Conservation (phyloP, 495 filamentous ascomycete genomes). For the Neohortaea acidophila region DNA sequence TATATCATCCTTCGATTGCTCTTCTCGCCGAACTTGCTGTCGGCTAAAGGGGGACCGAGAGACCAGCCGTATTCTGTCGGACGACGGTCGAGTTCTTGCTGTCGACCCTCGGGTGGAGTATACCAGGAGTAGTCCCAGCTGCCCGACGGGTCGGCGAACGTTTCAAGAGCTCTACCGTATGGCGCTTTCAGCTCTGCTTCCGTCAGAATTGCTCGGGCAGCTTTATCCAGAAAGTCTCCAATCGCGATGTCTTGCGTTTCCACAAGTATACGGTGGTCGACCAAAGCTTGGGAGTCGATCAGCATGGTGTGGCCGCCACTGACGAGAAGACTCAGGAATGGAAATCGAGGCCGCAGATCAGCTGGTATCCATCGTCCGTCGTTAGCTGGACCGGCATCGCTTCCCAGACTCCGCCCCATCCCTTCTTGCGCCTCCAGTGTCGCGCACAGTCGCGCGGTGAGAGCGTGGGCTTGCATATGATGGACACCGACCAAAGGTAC, state of each 20-base stretch:
- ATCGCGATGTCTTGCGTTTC: slow-evolving; percentile 59
- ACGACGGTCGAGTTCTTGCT: slow-evolving; percentile 35
- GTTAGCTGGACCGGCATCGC: slow-evolving; percentile 1
- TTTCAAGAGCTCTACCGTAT: slow-evolving; percentile 62
- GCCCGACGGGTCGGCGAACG: slow-evolving; percentile 55
- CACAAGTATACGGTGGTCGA: slow-evolving; percentile 56
- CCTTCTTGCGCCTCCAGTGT: slow-evolving; percentile 31
- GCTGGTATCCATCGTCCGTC: background rate
- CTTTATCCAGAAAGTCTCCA: slow-evolving; percentile 75
- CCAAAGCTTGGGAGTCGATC: slow-evolving; percentile 49
- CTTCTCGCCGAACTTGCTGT: slow-evolving; percentile 26
- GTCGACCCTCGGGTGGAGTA: slow-evolving; percentile 37
- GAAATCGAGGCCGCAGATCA: slow-evolving; percentile 37
- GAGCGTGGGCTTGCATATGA: slow-evolving; percentile 92
- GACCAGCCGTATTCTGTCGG: slow-evolving; percentile 40
- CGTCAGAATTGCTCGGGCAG: slow-evolving; percentile 59
- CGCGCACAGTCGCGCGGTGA: slow-evolving; percentile 68
- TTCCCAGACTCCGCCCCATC: background rate
- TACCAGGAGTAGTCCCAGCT: slow-evolving; percentile 33
- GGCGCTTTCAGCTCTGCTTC: slow-evolving; percentile 27
- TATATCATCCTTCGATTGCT: slow-evolving; percentile 34
- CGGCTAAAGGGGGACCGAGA: slow-evolving; percentile 39
- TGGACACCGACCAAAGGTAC: slow-evolving; percentile 72
- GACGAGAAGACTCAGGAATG: slow-evolving; percentile 78
- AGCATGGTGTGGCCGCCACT: slow-evolving; percentile 88